Percentiles rank a stretch among this genome's conserved stretches.
These are phyloP conservation scores for Colletotrichum noveboracense DNA, from an alignment of 2,329 filamentous ascomycete genomes.

Conservation along the genomic window DNA sequence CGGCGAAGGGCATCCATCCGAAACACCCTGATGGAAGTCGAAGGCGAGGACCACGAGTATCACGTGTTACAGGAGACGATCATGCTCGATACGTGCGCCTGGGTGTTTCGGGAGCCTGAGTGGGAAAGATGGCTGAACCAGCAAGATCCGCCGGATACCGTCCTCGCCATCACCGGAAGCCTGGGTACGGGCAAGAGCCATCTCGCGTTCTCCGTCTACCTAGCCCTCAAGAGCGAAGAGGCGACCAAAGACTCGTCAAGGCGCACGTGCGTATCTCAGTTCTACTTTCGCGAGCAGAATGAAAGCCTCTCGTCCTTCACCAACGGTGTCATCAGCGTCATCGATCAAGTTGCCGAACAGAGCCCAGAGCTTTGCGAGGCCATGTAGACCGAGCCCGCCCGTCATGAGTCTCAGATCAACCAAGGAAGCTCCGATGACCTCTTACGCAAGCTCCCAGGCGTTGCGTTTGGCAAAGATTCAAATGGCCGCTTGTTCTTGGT, in stretches of 20 bases:
- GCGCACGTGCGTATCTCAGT: constrained; percentile 32
- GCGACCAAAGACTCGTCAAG: constrained; percentile 20
- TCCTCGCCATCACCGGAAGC: constrained; percentile 32
- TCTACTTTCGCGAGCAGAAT: constrained; percentile 41
- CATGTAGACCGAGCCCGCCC: constrained; percentile 29
- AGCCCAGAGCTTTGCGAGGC: constrained; percentile 33
- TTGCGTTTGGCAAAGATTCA: constrained; percentile 25
- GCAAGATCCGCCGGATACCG: background rate
- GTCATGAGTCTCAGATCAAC: constrained; percentile 25
- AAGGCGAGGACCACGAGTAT: constrained; percentile 30
- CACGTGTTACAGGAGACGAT: constrained; percentile 30
- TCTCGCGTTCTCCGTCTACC: constrained; percentile 28
- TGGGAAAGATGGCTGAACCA: constrained; percentile 32
- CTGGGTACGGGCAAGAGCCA: constrained; percentile 39
- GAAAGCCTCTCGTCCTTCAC: constrained; percentile 25
- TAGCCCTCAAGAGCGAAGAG: constrained; percentile 17
- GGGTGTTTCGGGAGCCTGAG: constrained; percentile 31
- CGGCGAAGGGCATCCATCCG: constrained; percentile 27
- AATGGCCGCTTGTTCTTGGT: constrained; percentile 30
- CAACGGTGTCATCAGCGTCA: constrained; percentile 29
- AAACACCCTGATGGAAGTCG: constrained; percentile 25
- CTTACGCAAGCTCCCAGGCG: constrained; percentile 26
- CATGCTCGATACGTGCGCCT: constrained; percentile 33
- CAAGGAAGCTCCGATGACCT: constrained; percentile 23
- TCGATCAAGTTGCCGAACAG: constrained; percentile 34